Conservation (phyloP, 2,329 filamentous ascomycete species). For the Fusarium euwallaceae region DNA sequence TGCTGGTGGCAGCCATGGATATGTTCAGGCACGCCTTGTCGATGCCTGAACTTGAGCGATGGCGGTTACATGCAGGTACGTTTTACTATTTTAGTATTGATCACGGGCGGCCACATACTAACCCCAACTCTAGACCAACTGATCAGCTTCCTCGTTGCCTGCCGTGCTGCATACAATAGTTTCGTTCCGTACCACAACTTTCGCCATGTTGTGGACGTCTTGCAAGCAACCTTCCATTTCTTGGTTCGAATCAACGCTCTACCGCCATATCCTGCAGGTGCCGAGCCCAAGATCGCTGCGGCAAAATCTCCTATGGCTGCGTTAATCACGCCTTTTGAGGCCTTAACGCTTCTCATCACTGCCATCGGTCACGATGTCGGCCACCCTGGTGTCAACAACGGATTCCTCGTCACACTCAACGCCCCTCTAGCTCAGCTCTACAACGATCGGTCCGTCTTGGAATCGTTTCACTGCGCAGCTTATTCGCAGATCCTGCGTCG, state of each 20-base stretch:
- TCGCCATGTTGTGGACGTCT: slow-evolving; percentile 94
- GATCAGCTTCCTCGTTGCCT: slow-evolving; percentile 86
- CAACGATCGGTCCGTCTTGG: slow-evolving; percentile 95
- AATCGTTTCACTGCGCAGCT: slow-evolving; percentile 97
- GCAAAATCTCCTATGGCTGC: slow-evolving; percentile 76
- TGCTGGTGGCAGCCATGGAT: slow-evolving; percentile 84
- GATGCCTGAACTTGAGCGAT: slow-evolving; percentile 84
- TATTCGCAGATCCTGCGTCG: slow-evolving; percentile 95
- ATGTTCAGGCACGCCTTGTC: slow-evolving; percentile 92
- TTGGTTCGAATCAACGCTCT: slow-evolving; percentile 83
- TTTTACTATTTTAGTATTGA: slow-evolving; percentile 30
- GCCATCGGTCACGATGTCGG: slow-evolving; percentile 99
- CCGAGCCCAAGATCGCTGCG: slow-evolving; percentile 46
- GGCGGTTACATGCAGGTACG: slow-evolving; percentile 83
- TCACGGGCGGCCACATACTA: slow-evolving; percentile 50
- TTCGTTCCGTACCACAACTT: slow-evolving; percentile 99
- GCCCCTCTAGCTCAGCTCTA: slow-evolving; percentile 94
- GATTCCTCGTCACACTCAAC: slow-evolving; percentile 92
- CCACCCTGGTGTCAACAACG: slow-evolving; percentile 97
- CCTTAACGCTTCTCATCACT: slow-evolving; percentile 88
- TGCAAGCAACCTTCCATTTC: slow-evolving; percentile 94
- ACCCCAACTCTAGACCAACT: slow-evolving; percentile 75
- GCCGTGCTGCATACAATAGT: slow-evolving; percentile 93
- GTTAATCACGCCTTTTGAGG: slow-evolving; percentile 88
- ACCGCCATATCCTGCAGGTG: slow-evolving; percentile 71